These are phyloP conservation scores for Kurtzmaniella fragi DNA, from an alignment of 805 yeast genomes.

Conservation along the genomic window DNA sequence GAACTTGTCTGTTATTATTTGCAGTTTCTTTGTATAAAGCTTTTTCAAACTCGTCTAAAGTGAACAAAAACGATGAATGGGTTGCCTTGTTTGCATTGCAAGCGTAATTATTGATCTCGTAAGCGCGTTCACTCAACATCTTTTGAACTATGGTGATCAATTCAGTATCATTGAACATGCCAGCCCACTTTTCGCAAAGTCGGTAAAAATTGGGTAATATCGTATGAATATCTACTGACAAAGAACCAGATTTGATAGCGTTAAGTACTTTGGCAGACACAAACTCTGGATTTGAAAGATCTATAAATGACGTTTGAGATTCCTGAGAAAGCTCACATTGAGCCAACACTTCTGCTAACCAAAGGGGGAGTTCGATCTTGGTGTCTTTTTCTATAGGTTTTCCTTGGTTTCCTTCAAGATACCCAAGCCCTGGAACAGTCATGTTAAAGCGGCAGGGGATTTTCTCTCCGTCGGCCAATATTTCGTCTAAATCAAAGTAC, in stretches of 20 bases:
- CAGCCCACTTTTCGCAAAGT: constrained; percentile 73
- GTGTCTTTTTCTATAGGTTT: constrained; percentile 53
- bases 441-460: constrained; percentile 77
- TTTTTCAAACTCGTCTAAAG: constrained; percentile 76
- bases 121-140: constrained; percentile 61
- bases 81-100: constrained; percentile 46
- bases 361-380: constrained; percentile 74
- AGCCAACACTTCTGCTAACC: constrained; percentile 83
- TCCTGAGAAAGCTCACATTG: constrained; percentile 27
- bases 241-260: constrained; percentile 74
- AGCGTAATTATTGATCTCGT: constrained; percentile 70
- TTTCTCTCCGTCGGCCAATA: constrained; percentile 64
- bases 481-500: constrained; percentile 76
- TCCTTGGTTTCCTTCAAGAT: constrained; percentile 73
- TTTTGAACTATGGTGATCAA: constrained; percentile 44
- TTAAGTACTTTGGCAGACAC: constrained; percentile 63
- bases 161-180: constrained; percentile 61
- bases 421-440: constrained; percentile 83
- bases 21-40: constrained; percentile 49
- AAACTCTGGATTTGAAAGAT: constrained; percentile 66
- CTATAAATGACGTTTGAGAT: constrained; percentile 48
- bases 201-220: constrained; percentile 64
- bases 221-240: constrained; percentile 59
- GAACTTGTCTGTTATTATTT: constrained; percentile 38
- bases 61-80: constrained; percentile 49